Percentiles rank a stretch among this genome's conserved stretches.
phyloP scores from a whole-genome alignment of 306 rosid species.

The Herpetospermum pedunculosum region DNA sequence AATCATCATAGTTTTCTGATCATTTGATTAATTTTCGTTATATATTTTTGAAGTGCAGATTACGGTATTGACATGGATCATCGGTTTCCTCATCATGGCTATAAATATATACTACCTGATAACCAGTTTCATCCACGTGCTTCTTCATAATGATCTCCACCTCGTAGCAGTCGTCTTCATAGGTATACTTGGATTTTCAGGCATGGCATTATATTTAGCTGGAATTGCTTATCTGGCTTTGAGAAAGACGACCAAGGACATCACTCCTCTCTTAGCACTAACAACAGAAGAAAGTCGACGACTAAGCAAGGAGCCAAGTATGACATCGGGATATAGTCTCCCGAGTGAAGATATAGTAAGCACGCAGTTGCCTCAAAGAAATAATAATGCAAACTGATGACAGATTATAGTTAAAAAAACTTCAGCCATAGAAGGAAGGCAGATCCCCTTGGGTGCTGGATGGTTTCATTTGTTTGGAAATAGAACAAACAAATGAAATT shows the following conservation, averaged over 20 bases:
- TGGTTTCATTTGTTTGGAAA: constrained; percentile 5
- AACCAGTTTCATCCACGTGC: constrained; percentile 54
- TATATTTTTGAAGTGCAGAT: constrained; percentile 34
- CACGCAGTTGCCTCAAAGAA: constrained; percentile 87
- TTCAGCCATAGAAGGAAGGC: background rate
- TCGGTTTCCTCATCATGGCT: constrained; percentile 56
- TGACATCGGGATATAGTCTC: constrained; percentile 25
- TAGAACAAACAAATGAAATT: background rate
- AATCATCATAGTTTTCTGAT: background rate
- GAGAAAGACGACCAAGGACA: constrained; percentile 52
- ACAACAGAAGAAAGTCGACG: constrained; percentile 50
- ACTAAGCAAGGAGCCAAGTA: constrained; percentile 29
- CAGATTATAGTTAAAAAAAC: background rate
- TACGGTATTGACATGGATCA: constrained; percentile 62
- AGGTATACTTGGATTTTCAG: constrained; percentile 73
- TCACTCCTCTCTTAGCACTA: constrained; percentile 48
- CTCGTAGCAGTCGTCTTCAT: constrained; percentile 41
- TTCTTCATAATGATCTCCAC: constrained; percentile 42
- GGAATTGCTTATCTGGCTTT: constrained; percentile 64
- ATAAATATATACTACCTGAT: constrained; percentile 69
- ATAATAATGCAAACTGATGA: constrained; percentile 46
- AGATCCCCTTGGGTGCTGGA: background rate
- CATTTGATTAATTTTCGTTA: background rate
- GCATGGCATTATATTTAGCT: constrained; percentile 64
- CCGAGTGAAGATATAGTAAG: constrained; percentile 72